phyloP scores from a whole-genome alignment of 129 eudicot genomes.

The Chrysanthemum seticuspe region DNA sequence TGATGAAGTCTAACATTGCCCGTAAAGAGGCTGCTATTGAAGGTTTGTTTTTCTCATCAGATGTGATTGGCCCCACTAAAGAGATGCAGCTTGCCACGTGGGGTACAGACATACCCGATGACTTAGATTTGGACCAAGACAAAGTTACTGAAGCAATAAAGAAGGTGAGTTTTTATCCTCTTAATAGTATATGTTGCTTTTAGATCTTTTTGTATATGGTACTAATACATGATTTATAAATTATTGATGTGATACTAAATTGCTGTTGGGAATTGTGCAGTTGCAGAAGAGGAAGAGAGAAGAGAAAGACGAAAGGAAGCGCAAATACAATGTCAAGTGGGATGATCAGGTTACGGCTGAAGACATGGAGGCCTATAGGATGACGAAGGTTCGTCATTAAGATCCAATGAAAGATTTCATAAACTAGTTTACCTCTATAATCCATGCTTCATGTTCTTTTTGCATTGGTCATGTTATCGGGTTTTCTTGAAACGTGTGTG shows the following conservation, averaged over 20 bases:
- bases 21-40: conserved; percentile 69
- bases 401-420: conserved; percentile 86
- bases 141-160: conserved; percentile 67
- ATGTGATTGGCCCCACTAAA: conserved; percentile 46
- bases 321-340: conserved; percentile 79
- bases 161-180: conserved; percentile 41
- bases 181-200: not conserved
- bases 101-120: conserved; percentile 93
- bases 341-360: conserved; percentile 58
- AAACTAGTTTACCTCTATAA: conserved; percentile 6
- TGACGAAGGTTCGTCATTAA: conserved; percentile 69
- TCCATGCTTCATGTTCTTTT: conserved; percentile 7
- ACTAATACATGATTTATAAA: no score
- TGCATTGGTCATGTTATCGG: no score
- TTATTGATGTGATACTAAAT: no score
- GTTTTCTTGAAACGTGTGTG: no score
- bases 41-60: conserved; percentile 35
- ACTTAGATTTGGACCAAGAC: conserved; percentile 65
- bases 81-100: conserved; percentile 74
- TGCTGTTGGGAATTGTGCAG: conserved; percentile 22
- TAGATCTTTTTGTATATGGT: not conserved
- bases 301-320: conserved; percentile 80
- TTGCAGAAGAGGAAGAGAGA: conserved; percentile 73
- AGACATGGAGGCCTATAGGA: conserved; percentile 86
- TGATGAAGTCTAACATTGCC: conserved; percentile 89